Conservation (phyloP, 345 rosid genomes). For the Lepidium africanum region DNA sequence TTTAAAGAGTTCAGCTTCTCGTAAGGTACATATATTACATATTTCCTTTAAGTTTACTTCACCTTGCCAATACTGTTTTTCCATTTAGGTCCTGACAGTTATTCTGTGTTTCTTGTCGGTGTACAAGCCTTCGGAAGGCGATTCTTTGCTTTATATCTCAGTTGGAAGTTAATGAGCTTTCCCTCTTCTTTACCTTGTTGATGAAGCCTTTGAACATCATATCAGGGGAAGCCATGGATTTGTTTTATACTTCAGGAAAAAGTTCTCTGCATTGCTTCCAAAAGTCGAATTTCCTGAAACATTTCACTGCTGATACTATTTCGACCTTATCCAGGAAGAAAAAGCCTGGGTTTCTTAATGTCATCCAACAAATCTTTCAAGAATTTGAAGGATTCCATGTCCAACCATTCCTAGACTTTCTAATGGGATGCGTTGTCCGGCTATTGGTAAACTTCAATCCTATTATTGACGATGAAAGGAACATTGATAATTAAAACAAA, state of each 20-base stretch:
- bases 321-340: slow-evolving; percentile 50
- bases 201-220: slow-evolving; percentile 56
- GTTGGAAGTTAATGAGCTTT: slow-evolving; percentile 56
- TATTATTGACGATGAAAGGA: slow-evolving; percentile 33
- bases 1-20: slow-evolving; percentile 60
- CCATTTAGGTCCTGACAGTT: not conserved
- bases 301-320: slow-evolving; percentile 44
- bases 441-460: slow-evolving; percentile 43
- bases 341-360: slow-evolving; percentile 66
- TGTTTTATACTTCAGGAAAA: slow-evolving; percentile 29
- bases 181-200: slow-evolving; percentile 63
- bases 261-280: slow-evolving; percentile 36
- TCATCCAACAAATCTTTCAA: slow-evolving; percentile 50
- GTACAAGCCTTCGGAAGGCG: slow-evolving; percentile 59
- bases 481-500: not conserved
- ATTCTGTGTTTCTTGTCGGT: slow-evolving; percentile 28
- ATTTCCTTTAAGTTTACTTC: not conserved
- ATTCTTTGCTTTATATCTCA: slow-evolving; percentile 68
- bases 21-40: slow-evolving; percentile 43
- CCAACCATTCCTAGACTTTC: slow-evolving; percentile 58
- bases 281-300: slow-evolving; percentile 33
- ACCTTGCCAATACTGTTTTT: not conserved
- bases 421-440: slow-evolving; percentile 75
- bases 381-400: slow-evolving; percentile 59
- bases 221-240: slow-evolving; percentile 38